A percentile compares a stretch with the other conserved stretches of the same genome.
phyloP scores from a whole-genome alignment of 768 basidiomycete species.

The Punctularia strigosozonata region DNA sequence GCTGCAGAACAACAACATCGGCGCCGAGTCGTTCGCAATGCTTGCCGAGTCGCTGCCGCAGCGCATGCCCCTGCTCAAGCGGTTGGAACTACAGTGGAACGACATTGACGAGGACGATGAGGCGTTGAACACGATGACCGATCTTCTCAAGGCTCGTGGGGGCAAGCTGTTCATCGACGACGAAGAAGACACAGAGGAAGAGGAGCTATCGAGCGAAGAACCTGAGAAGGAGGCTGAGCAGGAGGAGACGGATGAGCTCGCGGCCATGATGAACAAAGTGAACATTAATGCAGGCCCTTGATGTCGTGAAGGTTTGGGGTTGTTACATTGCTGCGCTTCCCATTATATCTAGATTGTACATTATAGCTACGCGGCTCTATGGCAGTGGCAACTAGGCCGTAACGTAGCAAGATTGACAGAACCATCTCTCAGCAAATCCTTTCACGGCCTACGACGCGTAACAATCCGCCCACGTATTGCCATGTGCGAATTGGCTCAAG shows the following conservation, averaged over 20 bases:
- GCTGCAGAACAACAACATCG: conserved; percentile 89
- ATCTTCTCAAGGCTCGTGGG: conserved; percentile 48
- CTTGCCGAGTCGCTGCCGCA: conserved; percentile 55
- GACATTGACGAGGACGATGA: conserved; percentile 74
- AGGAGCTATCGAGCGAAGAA: conserved; percentile 42
- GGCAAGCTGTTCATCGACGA: conserved; percentile 59
- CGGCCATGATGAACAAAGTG: too few species aligned
- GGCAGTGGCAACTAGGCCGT: too few species aligned
- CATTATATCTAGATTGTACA: too few species aligned
- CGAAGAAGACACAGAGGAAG: conserved; percentile 77
- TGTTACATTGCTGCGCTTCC: too few species aligned
- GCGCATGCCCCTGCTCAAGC: conserved; percentile 46
- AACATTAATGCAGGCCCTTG: too few species aligned
- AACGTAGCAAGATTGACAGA: too few species aligned
- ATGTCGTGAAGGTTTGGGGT: too few species aligned
- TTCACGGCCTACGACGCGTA: too few species aligned
- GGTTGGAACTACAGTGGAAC: conserved; percentile 84
- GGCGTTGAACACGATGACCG: conserved; percentile 37
- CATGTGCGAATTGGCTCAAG: too few species aligned
- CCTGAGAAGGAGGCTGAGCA: conserved; percentile 41
- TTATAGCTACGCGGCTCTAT: too few species aligned
- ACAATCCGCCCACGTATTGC: too few species aligned
- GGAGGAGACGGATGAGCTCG: conserved; percentile 24
- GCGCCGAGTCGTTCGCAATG: conserved; percentile 50
- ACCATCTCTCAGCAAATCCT: too few species aligned